Conservation (phyloP, 108 stramenopile species). For the Cyclotella kingstonii region DNA sequence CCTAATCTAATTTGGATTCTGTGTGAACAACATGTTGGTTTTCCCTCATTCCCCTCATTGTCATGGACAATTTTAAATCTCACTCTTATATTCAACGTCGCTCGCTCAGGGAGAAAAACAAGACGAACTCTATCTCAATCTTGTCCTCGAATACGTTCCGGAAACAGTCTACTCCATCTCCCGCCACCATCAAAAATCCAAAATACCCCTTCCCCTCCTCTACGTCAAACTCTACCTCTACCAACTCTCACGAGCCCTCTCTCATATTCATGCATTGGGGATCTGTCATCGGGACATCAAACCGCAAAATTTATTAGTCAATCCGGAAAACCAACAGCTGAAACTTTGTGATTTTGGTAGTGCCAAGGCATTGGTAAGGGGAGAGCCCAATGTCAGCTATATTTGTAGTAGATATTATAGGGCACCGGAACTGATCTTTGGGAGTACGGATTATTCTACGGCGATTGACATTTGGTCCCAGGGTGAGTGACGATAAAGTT, state of each 20-base stretch:
- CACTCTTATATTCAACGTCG: background rate
- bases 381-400: conserved; percentile 97
- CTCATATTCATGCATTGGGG: conserved; percentile 94
- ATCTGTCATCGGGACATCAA: conserved; percentile 99
- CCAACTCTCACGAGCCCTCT: conserved; percentile 94
- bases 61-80: background rate
- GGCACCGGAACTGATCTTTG: conserved; percentile 99
- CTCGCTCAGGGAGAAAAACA: conserved; percentile 85
- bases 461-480: conserved; percentile 93
- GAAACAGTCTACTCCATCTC: conserved; percentile 97
- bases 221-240: conserved; percentile 96
- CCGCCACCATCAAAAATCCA: conserved; percentile 90
- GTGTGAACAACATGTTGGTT: conserved; percentile 4
- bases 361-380: conserved; percentile 92
- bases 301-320: conserved; percentile 97
- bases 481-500: too few relatives aligned
- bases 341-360: conserved; percentile 99
- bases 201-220: conserved; percentile 83
- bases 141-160: conserved; percentile 97
- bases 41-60: background rate
- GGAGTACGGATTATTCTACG: conserved; percentile 96
- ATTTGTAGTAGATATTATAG: conserved; percentile 98
- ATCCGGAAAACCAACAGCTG: conserved; percentile 90
- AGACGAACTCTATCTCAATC: conserved; percentile 96
- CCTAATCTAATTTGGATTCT: background rate